Evolutionary conservation across 1,139 yeast species (phyloP).

Genomic region (Yamadazyma sp.): DNA sequence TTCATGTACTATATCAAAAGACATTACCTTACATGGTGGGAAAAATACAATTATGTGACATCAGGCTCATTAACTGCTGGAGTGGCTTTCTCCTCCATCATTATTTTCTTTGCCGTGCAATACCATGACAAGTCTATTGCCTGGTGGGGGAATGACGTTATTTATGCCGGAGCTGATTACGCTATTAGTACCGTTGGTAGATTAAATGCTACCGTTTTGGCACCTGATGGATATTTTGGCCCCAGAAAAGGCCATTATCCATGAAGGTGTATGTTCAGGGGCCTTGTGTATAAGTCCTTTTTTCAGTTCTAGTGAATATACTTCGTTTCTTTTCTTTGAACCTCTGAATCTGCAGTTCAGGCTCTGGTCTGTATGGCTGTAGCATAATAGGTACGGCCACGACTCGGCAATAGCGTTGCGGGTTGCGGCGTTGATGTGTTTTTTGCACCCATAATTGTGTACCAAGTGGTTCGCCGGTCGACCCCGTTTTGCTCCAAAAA

Average conservation of each 20-base stretch:
- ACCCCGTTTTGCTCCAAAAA: too few species aligned
- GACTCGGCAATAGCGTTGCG: too few species aligned
- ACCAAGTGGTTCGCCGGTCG: too few species aligned
- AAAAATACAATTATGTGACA: constrained; percentile 60
- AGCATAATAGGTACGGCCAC: too few species aligned
- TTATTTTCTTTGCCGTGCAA: constrained; percentile 58
- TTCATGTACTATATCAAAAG: constrained; percentile 55
- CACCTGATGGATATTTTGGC: constrained; percentile 49
- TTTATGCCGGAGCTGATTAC: constrained; percentile 44
- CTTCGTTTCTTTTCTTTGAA: not conserved
- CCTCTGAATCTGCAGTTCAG: too few species aligned
- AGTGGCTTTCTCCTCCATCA: constrained; percentile 53
- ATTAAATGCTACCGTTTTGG: constrained; percentile 21
- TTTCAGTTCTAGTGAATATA: too few species aligned
- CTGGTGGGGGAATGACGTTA: constrained; percentile 64
- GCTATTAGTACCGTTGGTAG: constrained; percentile 18
- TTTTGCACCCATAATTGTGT: too few species aligned
- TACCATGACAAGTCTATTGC: constrained; percentile 35
- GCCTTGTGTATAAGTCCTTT: too few species aligned
- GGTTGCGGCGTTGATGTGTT: too few species aligned
- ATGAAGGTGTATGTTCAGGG: constrained; percentile 13
- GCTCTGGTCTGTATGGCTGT: too few species aligned
- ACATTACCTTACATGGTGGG: constrained; percentile 57
- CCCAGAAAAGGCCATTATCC: constrained; percentile 40
- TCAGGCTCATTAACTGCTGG: constrained; percentile 60